Percentiles rank a stretch among this genome's conserved stretches.
Evolutionary conservation across 139 green algal genomes (phyloP).

Genomic region (Chlorella ohadii): DNA sequence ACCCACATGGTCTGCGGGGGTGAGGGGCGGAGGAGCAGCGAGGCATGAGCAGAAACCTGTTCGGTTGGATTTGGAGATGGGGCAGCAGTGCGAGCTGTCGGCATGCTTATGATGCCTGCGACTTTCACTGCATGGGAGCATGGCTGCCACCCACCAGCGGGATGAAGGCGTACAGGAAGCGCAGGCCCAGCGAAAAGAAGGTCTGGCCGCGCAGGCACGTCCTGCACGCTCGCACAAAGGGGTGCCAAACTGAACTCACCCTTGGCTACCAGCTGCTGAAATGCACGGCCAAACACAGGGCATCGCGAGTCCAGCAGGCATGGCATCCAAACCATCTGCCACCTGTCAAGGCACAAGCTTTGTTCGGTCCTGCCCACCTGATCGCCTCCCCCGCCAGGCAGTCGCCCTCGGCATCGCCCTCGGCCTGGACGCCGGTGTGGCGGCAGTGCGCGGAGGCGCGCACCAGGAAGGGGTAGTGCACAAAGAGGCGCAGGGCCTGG

Average conservation of each 20-base stretch:
- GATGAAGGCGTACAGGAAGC: conserved; percentile 33
- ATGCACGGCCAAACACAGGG: too few species aligned
- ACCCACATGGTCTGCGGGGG: conserved; percentile 16
- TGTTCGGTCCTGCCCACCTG: neutral
- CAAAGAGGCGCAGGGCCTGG: conserved; percentile 31
- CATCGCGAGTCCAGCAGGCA: too few species aligned
- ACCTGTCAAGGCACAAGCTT: too few species aligned
- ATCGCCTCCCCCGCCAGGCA: conserved; percentile 19
- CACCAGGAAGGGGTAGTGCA: conserved; percentile 30
- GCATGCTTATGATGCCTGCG: too few species aligned
- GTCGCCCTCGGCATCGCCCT: neutral
- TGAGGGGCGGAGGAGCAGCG: too few species aligned
- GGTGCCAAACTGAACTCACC: too few species aligned
- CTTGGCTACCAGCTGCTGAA: too few species aligned
- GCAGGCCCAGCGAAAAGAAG: conserved; percentile 33
- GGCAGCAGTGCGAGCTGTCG: neutral
- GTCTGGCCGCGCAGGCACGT: conserved; percentile 31
- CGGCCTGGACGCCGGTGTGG: neutral
- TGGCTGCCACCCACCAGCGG: conserved; percentile 21
- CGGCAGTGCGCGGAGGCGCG: conserved; percentile 18
- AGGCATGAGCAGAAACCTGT: too few species aligned
- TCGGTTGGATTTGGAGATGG: neutral
- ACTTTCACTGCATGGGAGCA: too few species aligned
- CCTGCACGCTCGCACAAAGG: neutral
- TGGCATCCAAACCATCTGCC: too few species aligned